These are phyloP conservation scores for Margaritispora aquatica DNA, from an alignment of 495 filamentous ascomycete species.

Conservation along the genomic window DNA sequence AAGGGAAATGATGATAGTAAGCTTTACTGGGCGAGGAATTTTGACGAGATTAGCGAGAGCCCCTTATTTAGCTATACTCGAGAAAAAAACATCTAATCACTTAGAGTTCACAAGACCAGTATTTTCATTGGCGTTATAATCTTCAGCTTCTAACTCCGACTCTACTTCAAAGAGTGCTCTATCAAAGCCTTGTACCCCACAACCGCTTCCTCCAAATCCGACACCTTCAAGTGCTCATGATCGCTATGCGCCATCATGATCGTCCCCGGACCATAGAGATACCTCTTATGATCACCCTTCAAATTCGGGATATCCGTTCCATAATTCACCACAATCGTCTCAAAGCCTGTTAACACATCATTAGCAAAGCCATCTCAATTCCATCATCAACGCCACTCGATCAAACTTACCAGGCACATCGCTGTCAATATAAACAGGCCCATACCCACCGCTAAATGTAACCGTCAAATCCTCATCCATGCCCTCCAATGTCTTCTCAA, in stretches of 20 bases:
- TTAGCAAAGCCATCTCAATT: too few species aligned
- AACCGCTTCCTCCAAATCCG: constrained; percentile 63
- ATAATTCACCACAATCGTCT: constrained; percentile 77
- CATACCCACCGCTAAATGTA: constrained; percentile 54
- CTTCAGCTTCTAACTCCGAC: too few species aligned
- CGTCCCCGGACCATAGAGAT: constrained; percentile 81
- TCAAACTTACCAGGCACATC: constrained; percentile 59
- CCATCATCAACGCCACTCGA: too few species aligned
- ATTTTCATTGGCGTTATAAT: too few species aligned
- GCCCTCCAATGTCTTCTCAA: constrained; percentile 52
- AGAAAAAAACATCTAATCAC: not conserved
- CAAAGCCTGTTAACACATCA: constrained; percentile 62
- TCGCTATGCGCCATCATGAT: constrained; percentile 87
- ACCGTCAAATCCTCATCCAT: constrained; percentile 54
- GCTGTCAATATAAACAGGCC: constrained; percentile 67
- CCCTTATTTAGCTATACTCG: not conserved
- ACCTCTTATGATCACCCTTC: constrained; percentile 64
- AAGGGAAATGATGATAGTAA: not conserved
- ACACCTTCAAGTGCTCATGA: constrained; percentile 69
- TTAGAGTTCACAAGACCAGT: too few species aligned
- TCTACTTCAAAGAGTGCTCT: constrained; percentile 32
- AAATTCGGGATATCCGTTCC: constrained; percentile 87
- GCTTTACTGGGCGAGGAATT: constrained; percentile 14
- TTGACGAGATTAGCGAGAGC: constrained; percentile 13
- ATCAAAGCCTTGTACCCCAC: constrained; percentile 67